A percentile compares a stretch with the other conserved stretches of the same genome.
Conservation (phyloP, 192 early-diverging fungal genomes). For the Funneliformis geosporum region DNA sequence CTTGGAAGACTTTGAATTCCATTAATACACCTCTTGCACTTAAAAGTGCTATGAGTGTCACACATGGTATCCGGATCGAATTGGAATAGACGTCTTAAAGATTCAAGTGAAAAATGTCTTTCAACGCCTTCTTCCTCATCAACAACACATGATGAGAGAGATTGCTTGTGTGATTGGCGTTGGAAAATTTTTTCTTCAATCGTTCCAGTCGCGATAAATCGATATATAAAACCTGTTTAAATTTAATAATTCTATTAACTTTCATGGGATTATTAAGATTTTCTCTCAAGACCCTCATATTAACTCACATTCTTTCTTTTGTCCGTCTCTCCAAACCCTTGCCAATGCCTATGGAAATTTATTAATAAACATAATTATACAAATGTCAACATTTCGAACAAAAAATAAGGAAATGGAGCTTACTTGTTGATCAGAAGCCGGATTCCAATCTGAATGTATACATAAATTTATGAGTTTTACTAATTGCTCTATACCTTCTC, state of each 20-base stretch:
- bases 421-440: slow-evolving; percentile 90
- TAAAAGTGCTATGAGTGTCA: slow-evolving; percentile 98
- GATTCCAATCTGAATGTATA: slow-evolving; percentile 80
- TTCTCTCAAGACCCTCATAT: background rate
- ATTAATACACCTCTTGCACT: slow-evolving; percentile 86
- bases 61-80: slow-evolving; percentile 62
- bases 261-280: background rate
- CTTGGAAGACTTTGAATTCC: slow-evolving; percentile 77
- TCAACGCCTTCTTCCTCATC: slow-evolving; percentile 93
- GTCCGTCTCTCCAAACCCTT: slow-evolving; percentile 87
- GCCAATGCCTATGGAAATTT: slow-evolving; percentile 61
- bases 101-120: slow-evolving; percentile 90
- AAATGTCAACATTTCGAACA: background rate
- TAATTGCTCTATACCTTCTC: background rate
- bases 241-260: background rate
- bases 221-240: slow-evolving; percentile 89
- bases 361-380: slow-evolving; percentile 33
- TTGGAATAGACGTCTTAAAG: slow-evolving; percentile 88
- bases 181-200: slow-evolving; percentile 99
- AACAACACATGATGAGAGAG: slow-evolving; percentile 90
- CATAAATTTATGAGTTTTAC: background rate
- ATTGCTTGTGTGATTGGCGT: slow-evolving; percentile 82
- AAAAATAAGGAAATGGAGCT: slow-evolving; percentile 17
- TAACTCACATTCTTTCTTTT: slow-evolving; percentile 67
- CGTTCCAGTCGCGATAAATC: slow-evolving; percentile 95